phyloP scores from a whole-genome alignment of 371 early-diverging fungal species.

The Thermomucor indicae-seudaticae region DNA sequence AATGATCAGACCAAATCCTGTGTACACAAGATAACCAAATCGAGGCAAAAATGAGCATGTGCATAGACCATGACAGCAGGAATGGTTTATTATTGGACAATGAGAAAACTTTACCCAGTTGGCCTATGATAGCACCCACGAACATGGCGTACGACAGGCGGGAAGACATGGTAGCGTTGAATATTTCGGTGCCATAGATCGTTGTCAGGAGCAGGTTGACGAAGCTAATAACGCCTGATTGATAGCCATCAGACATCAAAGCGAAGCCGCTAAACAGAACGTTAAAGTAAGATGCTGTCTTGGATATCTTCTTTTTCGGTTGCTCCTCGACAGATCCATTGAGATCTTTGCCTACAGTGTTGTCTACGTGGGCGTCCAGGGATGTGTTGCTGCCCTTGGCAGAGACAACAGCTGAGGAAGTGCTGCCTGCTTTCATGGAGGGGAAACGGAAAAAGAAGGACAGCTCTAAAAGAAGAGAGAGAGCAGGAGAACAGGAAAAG shows the following conservation, averaged over 20 bases:
- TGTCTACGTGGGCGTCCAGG: too few relatives aligned
- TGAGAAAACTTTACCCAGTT: constrained; percentile 26
- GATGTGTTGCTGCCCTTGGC: too few relatives aligned
- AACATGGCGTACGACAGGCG: constrained; percentile 41
- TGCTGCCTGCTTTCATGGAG: too few relatives aligned
- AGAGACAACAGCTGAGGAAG: too few relatives aligned
- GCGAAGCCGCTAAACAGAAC: constrained; percentile 41
- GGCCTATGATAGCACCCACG: constrained; percentile 45
- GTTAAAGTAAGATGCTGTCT: constrained; percentile 31
- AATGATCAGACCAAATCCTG: constrained; percentile 31
- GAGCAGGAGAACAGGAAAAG: not conserved
- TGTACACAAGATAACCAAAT: too few relatives aligned
- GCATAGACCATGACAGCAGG: too few relatives aligned
- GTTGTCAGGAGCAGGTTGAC: constrained; percentile 25
- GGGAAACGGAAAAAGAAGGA: not conserved
- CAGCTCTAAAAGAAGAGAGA: not conserved
- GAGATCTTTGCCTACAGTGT: too few relatives aligned
- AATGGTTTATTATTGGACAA: not conserved
- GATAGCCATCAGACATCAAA: constrained; percentile 39
- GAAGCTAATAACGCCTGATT: constrained; percentile 38
- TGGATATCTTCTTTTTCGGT: constrained; percentile 9
- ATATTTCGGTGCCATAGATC: constrained; percentile 32
- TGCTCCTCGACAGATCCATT: too few relatives aligned
- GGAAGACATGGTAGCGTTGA: constrained; percentile 27
- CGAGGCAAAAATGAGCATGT: too few relatives aligned